Evolutionary conservation across 148 eudicot species (phyloP).

Genomic region (Camellia japonica): DNA sequence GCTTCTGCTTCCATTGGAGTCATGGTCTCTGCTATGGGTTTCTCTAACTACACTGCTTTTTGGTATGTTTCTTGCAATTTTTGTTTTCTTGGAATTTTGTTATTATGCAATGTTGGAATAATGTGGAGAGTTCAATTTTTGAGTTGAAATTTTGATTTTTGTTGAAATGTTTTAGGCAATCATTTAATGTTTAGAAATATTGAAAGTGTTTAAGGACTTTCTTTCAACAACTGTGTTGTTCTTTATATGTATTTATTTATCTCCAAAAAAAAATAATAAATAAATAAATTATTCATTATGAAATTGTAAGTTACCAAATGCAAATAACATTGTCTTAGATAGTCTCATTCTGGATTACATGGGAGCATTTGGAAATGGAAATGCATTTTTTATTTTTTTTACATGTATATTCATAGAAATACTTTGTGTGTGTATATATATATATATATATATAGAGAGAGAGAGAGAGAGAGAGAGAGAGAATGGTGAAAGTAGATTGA

Average conservation of each 20-base stretch:
- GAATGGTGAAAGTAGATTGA: neutral
- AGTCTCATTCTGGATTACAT: neutral
- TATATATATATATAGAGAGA: too few species aligned
- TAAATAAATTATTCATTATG: neutral
- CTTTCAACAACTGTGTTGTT: neutral
- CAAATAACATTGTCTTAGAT: neutral
- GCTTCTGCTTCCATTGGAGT: constrained; percentile 50
- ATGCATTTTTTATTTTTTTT: neutral
- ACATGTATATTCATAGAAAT: neutral
- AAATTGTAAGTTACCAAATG: neutral
- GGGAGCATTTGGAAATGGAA: neutral
- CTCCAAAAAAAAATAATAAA: neutral
- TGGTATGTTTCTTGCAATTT: constrained; percentile 29
- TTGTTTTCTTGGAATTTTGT: neutral
- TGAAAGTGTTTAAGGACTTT: neutral
- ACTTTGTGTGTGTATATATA: neutral
- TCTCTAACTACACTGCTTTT: constrained; percentile 57
- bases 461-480: neutral
- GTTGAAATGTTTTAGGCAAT: neutral
- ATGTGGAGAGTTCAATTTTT: neutral
- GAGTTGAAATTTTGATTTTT: neutral
- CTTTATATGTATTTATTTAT: neutral
- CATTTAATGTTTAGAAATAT: neutral
- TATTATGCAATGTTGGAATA: neutral
- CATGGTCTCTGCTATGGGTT: constrained; percentile 51